A percentile compares a stretch with the other conserved stretches of the same genome.
Evolutionary conservation across 2,329 filamentous ascomycete species (phyloP).

Genomic region (Podosphaera fusca): DNA sequence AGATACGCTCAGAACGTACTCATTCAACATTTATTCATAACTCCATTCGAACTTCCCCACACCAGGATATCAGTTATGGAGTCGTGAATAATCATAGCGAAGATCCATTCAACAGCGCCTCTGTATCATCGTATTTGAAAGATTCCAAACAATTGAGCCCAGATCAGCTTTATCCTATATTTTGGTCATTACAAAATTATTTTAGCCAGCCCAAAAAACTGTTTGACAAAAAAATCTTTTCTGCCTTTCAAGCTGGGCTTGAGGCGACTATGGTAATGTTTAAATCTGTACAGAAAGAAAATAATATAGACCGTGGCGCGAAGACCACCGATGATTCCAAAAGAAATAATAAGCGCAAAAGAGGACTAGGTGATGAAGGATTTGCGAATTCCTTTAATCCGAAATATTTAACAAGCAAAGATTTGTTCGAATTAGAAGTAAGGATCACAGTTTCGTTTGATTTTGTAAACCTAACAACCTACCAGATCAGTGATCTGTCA

Average conservation of each 20-base stretch:
- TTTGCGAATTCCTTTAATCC: slow-evolving; percentile 67
- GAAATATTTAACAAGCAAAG: slow-evolving; percentile 92
- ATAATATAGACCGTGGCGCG: slow-evolving; percentile 23
- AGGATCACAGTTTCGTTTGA: slow-evolving; percentile 4
- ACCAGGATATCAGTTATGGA: slow-evolving; percentile 6
- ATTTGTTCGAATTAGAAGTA: slow-evolving; percentile 88
- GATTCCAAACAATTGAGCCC: slow-evolving; percentile 35
- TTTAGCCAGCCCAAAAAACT: slow-evolving; percentile 78
- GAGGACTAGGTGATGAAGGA: slow-evolving; percentile 33
- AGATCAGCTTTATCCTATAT: slow-evolving; percentile 63
- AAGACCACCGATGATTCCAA: slow-evolving; percentile 39
- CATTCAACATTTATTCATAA: slow-evolving; percentile 40
- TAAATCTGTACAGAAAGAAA: slow-evolving; percentile 35
- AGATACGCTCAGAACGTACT: slow-evolving; percentile 20
- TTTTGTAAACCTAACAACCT: slow-evolving; percentile 9
- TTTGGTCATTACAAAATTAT: slow-evolving; percentile 79
- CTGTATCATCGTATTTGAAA: slow-evolving; percentile 21
- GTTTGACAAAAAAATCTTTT: slow-evolving; percentile 49
- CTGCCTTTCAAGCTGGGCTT: slow-evolving; percentile 36
- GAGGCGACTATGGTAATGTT: slow-evolving; percentile 50
- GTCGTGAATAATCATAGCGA: slow-evolving; percentile 8
- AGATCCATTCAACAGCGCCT: slow-evolving; percentile 17
- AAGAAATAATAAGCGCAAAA: slow-evolving; percentile 47
- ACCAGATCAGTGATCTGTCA: slow-evolving; percentile 69
- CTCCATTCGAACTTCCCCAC: slow-evolving; percentile 25